Evolutionary conservation across 257 asterid genomes (phyloP), one percentile per base, ranked within the genome.

Genomic region (Solanum chiquidenum): DNA sequence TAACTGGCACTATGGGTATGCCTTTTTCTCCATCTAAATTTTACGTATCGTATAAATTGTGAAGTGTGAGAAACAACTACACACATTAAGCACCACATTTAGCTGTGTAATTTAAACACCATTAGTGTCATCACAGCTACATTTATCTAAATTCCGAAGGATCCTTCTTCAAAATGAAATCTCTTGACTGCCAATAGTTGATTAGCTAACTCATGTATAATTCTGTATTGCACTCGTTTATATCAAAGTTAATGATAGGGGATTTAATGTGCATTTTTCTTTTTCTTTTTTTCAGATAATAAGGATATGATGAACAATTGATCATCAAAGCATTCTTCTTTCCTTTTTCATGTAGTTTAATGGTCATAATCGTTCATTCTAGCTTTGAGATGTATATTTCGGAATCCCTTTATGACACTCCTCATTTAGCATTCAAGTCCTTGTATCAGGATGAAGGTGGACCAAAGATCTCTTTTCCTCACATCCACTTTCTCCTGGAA

Each of bases 1-100:
- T 87, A 93, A 94, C 90, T 95, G 99, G 99, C 86, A 95, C 84
- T 94, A 93, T 3, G 99, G 98, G 99, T 97, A 95, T 20, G 95
- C 76, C 33, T 83, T 16, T 31, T 73, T 35, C 87, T 64, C 68
- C 44, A 85, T 68, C 49, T 68, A 3, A 25, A 52, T 66, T 62
- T 62, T 35, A 7, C 21, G 10, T 68, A 20, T 25, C 31, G 44
- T 49, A 80, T 18, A 29, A 16, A 49, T 29, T 52, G 71, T 29
- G n/a, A 49, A 9, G 42, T 80, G 1, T 16, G 29, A 80, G 68
- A 80, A 82, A 29, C 6, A 7, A 52, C 0, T 82, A 31, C 21
- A 31, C 69, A 82, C 66, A 82, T 49, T 49, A 49, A 82, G 44
- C 29, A 31, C 69, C 25, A 49, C 68, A 49, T 82, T 10, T 29